phyloP scores from a whole-genome alignment of 345 rosid genomes.

The Hibiscus syriacus region DNA sequence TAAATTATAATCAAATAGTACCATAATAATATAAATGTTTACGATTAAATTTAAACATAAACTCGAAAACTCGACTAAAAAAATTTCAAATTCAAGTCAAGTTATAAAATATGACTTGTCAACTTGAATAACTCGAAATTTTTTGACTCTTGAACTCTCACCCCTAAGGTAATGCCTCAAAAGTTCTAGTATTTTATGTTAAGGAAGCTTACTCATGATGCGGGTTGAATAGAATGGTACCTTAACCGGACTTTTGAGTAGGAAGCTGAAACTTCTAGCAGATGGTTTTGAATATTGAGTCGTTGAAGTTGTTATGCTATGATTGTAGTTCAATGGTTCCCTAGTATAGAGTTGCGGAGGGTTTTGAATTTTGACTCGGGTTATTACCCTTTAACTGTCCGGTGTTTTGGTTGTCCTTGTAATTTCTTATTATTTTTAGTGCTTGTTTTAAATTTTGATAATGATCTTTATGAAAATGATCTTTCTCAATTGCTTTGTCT shows the following conservation, averaged over 20 bases:
- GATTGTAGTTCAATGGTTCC: neutral
- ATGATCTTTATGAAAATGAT: neutral
- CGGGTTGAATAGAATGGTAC: neutral
- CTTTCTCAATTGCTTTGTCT: neutral
- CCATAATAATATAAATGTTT: no score
- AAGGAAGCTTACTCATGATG: neutral
- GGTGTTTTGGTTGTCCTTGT: neutral
- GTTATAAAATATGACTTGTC: no score
- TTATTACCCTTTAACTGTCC: neutral
- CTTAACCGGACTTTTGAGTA: neutral
- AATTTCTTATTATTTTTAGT: neutral
- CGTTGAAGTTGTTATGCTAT: neutral
- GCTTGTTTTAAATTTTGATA: neutral
- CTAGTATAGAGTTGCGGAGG: neutral
- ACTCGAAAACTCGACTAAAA: no score
- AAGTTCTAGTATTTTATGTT: neutral
- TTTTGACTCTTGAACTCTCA: no score
- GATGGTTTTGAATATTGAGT: neutral
- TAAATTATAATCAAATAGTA: no score
- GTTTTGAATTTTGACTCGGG: neutral
- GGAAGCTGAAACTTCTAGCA: neutral
- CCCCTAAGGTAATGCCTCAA: neutral
- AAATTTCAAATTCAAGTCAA: no score
- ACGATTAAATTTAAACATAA: no score
- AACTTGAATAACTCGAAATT: no score